phyloP scores from a whole-genome alignment of 1,284 basidiomycete species.

The Cutaneotrichosporon sp. region DNA sequence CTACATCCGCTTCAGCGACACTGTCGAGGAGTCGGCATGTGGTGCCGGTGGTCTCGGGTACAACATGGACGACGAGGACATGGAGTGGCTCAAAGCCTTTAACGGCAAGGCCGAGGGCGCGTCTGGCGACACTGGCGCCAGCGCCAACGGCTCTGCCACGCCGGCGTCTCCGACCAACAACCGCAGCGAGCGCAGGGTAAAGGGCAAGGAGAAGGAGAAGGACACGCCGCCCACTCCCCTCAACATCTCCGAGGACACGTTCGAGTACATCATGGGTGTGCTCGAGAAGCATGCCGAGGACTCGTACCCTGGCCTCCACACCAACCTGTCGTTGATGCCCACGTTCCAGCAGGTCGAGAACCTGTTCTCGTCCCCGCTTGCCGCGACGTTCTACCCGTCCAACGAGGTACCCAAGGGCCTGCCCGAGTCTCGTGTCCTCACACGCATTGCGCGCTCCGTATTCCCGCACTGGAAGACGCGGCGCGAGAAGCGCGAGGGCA shows the following conservation, averaged over 20 bases:
- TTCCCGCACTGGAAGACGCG: conserved; percentile 80
- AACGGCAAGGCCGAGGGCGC: conserved; percentile 85
- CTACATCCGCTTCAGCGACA: conserved; percentile 80
- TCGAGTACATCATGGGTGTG: conserved; percentile 91
- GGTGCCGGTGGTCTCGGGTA: conserved; percentile 55
- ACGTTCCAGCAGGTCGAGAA: conserved; percentile 73
- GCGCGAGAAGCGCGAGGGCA: conserved; percentile 65
- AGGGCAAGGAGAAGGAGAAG: conserved; percentile 48
- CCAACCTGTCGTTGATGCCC: conserved; percentile 58
- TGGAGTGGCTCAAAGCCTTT: conserved; percentile 86
- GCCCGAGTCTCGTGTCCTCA: conserved; percentile 55
- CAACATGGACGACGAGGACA: conserved; percentile 93
- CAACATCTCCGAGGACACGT: conserved; percentile 76
- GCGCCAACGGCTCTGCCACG: conserved; percentile 38
- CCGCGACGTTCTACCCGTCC: conserved; percentile 58
- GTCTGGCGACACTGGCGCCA: conserved; percentile 55
- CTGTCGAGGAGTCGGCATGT: conserved; percentile 66
- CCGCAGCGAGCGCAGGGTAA: conserved; percentile 44
- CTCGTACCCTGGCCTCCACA: conserved; percentile 81
- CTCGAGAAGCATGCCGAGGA: conserved; percentile 90
- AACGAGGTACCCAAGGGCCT: conserved; percentile 60
- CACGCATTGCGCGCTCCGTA: conserved; percentile 61
- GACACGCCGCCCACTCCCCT: conserved; percentile 44
- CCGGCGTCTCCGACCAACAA: conserved; percentile 29
- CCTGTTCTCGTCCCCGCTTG: conserved; percentile 58